Evolutionary conservation across 805 yeast genomes (phyloP).

Genomic region (Metschnikowia koreensis): DNA sequence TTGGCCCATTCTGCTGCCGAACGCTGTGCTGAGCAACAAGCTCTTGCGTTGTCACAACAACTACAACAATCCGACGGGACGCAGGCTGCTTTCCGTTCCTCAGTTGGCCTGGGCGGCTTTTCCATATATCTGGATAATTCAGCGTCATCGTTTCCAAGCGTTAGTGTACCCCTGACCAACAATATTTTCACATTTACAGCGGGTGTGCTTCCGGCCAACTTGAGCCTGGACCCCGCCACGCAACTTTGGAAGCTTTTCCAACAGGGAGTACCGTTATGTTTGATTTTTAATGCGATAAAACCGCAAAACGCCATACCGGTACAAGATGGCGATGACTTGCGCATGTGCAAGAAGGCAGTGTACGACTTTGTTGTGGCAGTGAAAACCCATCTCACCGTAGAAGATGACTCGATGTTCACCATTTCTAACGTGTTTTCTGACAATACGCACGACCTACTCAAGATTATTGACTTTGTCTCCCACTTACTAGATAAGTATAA

Average conservation of each 20-base stretch:
- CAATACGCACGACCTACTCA: conserved; percentile 71
- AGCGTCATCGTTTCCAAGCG: conserved; percentile 17
- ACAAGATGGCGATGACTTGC: conserved; percentile 74
- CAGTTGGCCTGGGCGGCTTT: conserved; percentile 34
- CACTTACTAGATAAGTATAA: conserved; percentile 40
- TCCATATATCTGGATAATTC: conserved; percentile 37
- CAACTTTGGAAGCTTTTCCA: conserved; percentile 85
- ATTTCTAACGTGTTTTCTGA: conserved; percentile 87
- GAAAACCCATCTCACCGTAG: conserved; percentile 66
- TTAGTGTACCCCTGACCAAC: conserved; percentile 26
- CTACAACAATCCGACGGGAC: conserved; percentile 25
- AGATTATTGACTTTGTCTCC: conserved; percentile 70
- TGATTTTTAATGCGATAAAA: conserved; percentile 67
- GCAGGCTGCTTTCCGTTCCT: conserved; percentile 30
- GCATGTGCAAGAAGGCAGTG: conserved; percentile 82
- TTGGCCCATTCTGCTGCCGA: conserved; percentile 67
- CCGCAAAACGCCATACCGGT: conserved; percentile 52
- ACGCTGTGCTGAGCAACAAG: conserved; percentile 70
- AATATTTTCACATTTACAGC: conserved; percentile 63
- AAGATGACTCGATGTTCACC: conserved; percentile 82
- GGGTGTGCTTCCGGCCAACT: conserved; percentile 72
- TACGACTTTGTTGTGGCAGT: conserved; percentile 89
- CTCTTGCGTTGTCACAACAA: conserved; percentile 47
- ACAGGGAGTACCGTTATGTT: conserved; percentile 89
- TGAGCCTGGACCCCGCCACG: conserved; percentile 87